Evolutionary conservation across 345 rosid species (phyloP).

Genomic region (Crucihimalaya himalaica): DNA sequence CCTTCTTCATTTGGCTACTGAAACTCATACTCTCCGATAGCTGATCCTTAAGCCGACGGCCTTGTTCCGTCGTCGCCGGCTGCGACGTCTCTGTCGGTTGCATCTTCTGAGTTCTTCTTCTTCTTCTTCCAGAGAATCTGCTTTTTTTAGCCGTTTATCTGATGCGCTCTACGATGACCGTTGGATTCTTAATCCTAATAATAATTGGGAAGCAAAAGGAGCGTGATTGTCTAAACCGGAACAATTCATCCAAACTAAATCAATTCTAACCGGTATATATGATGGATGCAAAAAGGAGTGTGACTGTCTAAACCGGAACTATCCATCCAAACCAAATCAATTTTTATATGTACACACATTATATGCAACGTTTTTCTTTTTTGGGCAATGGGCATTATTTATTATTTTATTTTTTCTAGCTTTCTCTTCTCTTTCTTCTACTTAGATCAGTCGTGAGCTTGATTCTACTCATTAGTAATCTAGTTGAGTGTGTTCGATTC

Average conservation of each 20-base stretch:
- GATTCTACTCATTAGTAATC: too few relatives aligned
- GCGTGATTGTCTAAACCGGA: constrained; percentile 22
- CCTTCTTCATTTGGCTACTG: constrained; percentile 83
- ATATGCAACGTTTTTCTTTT: too few relatives aligned
- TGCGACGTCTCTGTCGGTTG: constrained; percentile 51
- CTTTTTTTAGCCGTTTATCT: constrained; percentile 26
- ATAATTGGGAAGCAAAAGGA: constrained; percentile 20
- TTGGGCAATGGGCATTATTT: too few relatives aligned
- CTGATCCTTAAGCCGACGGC: constrained; percentile 42
- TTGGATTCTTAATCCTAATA: constrained; percentile 25
- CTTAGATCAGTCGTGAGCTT: too few relatives aligned
- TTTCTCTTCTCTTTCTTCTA: too few relatives aligned
- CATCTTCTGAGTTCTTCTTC: constrained; percentile 24
- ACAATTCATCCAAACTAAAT: background rate
- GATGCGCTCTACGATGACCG: constrained; percentile 31
- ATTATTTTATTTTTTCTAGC: too few relatives aligned
- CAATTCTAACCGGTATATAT: background rate
- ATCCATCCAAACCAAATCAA: too few relatives aligned
- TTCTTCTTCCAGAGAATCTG: background rate
- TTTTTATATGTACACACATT: too few relatives aligned
- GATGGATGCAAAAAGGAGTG: background rate
- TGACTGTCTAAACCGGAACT: constrained; percentile 20
- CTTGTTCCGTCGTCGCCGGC: constrained; percentile 51
- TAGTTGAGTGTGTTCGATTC: too few relatives aligned
- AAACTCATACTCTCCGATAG: constrained; percentile 79